These are phyloP conservation scores for Saturnispora sanitii DNA, from an alignment of 805 yeast species.

Conservation along the genomic window DNA sequence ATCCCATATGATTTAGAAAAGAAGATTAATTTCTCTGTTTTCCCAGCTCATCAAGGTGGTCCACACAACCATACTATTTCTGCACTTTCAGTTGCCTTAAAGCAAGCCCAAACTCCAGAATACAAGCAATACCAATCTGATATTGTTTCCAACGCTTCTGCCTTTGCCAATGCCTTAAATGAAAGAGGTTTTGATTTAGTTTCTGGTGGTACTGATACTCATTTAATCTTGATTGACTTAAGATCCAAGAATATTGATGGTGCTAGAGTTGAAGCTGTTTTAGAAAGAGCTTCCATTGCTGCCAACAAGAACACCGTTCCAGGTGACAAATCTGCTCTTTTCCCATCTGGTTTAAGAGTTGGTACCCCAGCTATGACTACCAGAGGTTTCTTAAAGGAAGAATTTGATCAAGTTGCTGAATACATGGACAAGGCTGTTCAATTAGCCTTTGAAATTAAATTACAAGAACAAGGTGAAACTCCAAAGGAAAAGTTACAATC, in stretches of 20 bases:
- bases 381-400: constrained; percentile 86
- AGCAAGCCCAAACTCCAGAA: constrained; percentile 87
- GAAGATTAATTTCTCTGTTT: constrained; percentile 94
- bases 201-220: constrained; percentile 94
- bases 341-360: constrained; percentile 94
- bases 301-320: constrained; percentile 96
- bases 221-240: constrained; percentile 84
- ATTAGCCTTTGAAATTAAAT: constrained; percentile 53
- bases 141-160: constrained; percentile 81
- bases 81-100: constrained; percentile 92
- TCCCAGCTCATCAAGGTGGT: constrained; percentile 99
- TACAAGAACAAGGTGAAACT: constrained; percentile 45
- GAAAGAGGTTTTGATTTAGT: constrained; percentile 71
- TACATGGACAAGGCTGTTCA: constrained; percentile 74
- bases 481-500: constrained; percentile 53
- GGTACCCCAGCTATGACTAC: constrained; percentile 99
- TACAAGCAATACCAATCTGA: constrained; percentile 83
- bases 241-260: constrained; percentile 90
- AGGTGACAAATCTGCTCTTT: constrained; percentile 92
- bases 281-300: constrained; percentile 91
- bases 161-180: constrained; percentile 67
- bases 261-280: constrained; percentile 91
- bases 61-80: constrained; percentile 99
- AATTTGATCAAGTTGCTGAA: constrained; percentile 68
- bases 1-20: constrained; percentile 83